Percentiles rank a stretch among this genome's conserved stretches.
phyloP scores from a whole-genome alignment of 805 yeast genomes.

The Barnettozyma pratensis region DNA sequence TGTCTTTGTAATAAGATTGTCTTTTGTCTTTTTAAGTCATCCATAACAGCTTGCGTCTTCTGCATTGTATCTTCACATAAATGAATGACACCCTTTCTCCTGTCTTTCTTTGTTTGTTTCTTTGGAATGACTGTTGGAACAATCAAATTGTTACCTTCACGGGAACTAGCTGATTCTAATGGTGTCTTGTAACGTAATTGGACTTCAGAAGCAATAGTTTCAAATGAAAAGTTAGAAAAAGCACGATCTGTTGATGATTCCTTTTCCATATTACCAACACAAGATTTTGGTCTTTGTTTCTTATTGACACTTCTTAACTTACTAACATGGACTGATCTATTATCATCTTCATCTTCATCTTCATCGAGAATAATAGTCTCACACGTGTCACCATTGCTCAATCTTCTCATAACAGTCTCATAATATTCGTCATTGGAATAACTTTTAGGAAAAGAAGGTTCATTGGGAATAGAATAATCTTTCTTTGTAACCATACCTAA shows the following conservation, averaged over 20 bases:
- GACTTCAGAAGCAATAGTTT: slow-evolving; percentile 22
- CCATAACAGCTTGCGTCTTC: slow-evolving; percentile 18
- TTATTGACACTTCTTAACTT: background rate
- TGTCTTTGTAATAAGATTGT: slow-evolving; percentile 15
- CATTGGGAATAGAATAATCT: background rate
- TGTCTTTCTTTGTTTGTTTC: slow-evolving; percentile 10
- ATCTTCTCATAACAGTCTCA: slow-evolving; percentile 9
- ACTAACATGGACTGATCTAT: background rate
- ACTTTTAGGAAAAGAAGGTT: background rate
- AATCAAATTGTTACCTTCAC: too few species aligned
- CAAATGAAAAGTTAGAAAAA: slow-evolving; percentile 20
- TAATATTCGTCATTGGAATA: background rate
- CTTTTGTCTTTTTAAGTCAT: slow-evolving; percentile 21
- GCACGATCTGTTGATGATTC: slow-evolving; percentile 4
- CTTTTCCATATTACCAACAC: slow-evolving; percentile 1
- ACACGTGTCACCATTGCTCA: slow-evolving; percentile 16
- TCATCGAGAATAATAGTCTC: slow-evolving; percentile 23
- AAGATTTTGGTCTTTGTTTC: slow-evolving; percentile 13
- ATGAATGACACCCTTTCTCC: slow-evolving; percentile 15
- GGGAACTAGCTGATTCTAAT: background rate
- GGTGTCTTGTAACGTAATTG: slow-evolving; percentile 10
- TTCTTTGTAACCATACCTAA: background rate
- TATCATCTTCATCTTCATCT: slow-evolving; percentile 10
- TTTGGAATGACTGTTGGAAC: background rate
- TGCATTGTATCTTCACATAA: slow-evolving; percentile 24